Evolutionary conservation across 2,329 filamentous ascomycete species (phyloP).

Genomic region (Penicillium thymicola): DNA sequence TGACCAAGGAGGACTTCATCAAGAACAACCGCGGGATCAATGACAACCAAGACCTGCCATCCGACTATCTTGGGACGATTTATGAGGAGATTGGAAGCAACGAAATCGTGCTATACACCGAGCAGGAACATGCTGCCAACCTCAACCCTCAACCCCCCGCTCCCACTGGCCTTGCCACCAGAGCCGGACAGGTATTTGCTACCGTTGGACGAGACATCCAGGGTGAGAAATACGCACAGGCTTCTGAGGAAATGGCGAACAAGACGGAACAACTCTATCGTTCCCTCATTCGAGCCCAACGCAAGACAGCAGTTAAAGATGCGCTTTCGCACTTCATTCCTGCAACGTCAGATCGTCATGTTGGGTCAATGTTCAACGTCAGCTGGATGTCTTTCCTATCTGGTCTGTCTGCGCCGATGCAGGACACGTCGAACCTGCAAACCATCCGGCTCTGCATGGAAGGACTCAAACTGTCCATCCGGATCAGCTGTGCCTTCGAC

Average conservation of each 20-base stretch:
- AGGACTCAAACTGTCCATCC: conserved; percentile 89
- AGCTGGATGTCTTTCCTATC: conserved; percentile 99
- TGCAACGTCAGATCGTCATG: conserved; percentile 88
- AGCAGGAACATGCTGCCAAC: conserved; percentile 83
- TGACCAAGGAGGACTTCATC: conserved; percentile 97
- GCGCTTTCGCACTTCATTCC: conserved; percentile 75
- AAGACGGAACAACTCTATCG: conserved; percentile 86
- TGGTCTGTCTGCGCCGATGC: conserved; percentile 85
- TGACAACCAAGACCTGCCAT: conserved; percentile 86
- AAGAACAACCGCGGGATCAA: conserved; percentile 99
- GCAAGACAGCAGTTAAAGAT: conserved; percentile 69
- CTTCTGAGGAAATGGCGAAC: conserved; percentile 88
- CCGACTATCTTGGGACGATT: conserved; percentile 85
- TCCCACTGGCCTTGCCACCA: conserved; percentile 68
- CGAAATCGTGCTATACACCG: conserved; percentile 91
- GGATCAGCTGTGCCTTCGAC: conserved; percentile 90
- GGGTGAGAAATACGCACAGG: conserved; percentile 87
- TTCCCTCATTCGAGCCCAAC: conserved; percentile 84
- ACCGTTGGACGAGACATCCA: conserved; percentile 90
- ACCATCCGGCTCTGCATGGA: conserved; percentile 91
- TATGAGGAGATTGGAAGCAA: conserved; percentile 89
- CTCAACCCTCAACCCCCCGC: conserved; percentile 63
- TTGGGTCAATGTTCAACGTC: conserved; percentile 97
- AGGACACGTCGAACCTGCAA: conserved; percentile 88
- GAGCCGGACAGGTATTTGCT: conserved; percentile 82